These are phyloP conservation scores for Setaria viridis DNA, from an alignment of 202 grass and related monocot genomes.

Conservation along the genomic window DNA sequence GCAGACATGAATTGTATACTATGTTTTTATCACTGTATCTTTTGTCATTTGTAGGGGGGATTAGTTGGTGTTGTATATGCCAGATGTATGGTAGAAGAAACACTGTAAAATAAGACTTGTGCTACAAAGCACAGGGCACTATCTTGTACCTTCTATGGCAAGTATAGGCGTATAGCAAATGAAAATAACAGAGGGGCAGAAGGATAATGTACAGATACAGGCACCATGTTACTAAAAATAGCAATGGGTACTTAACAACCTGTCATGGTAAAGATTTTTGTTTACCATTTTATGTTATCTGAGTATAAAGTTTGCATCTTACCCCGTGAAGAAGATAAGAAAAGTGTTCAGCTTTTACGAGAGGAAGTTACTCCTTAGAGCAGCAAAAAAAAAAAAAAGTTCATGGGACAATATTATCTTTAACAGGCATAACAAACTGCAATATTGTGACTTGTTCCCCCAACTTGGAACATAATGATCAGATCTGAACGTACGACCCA, in stretches of 20 bases:
- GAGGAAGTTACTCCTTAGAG: not conserved
- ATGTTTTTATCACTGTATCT: constrained; percentile 18
- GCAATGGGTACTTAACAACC: not conserved
- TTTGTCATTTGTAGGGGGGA: constrained; percentile 14
- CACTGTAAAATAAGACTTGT: constrained; percentile 48
- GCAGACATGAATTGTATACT: constrained; percentile 21
- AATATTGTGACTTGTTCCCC: not conserved
- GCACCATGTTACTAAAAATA: not conserved
- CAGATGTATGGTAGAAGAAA: not conserved
- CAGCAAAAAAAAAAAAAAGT: too few species aligned
- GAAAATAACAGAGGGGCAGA: not conserved
- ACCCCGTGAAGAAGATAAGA: not conserved
- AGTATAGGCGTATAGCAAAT: not conserved
- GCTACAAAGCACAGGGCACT: constrained; percentile 9
- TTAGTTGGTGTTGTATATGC: constrained; percentile 19
- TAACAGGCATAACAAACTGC: too few species aligned
- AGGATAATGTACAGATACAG: constrained; percentile 1
- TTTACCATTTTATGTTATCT: not conserved
- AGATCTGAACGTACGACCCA: not conserved
- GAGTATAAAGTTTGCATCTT: not conserved
- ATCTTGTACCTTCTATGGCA: constrained; percentile 8
- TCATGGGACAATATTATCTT: not conserved
- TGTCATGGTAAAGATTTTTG: too few species aligned
- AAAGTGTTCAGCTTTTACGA: not conserved
- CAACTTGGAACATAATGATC: not conserved